These are phyloP conservation scores for Botrytis squamosa DNA, from an alignment of 2,329 filamentous ascomycete genomes.

Conservation along the genomic window DNA sequence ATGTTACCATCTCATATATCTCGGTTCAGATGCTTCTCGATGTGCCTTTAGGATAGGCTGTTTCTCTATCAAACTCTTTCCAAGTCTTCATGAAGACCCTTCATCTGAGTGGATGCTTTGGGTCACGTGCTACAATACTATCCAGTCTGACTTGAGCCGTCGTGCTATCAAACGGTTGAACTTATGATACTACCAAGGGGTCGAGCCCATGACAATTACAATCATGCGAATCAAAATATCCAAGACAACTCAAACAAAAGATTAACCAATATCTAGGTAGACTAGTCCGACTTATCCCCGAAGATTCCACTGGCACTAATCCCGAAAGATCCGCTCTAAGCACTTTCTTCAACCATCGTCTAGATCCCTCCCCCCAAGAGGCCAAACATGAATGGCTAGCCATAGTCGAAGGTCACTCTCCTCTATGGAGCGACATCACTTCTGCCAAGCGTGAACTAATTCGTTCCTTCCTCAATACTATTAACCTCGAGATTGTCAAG, in stretches of 20 bases:
- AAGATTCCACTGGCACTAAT: constrained; percentile 46
- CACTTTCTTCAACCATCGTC: constrained; percentile 81
- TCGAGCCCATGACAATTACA: background rate
- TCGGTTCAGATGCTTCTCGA: background rate
- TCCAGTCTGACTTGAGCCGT: background rate
- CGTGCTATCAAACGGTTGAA: background rate
- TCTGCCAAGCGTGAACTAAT: constrained; percentile 75
- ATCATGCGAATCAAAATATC: background rate
- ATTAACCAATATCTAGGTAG: constrained; percentile 55
- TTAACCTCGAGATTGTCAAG: constrained; percentile 78
- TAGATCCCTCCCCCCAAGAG: constrained; percentile 58
- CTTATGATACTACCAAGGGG: background rate
- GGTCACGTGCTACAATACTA: background rate
- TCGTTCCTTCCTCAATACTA: constrained; percentile 71
- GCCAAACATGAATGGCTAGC: constrained; percentile 82
- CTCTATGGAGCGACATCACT: constrained; percentile 69
- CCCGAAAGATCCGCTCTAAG: constrained; percentile 74
- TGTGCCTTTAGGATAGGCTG: background rate
- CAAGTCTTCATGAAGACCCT: background rate
- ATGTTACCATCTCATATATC: constrained; percentile 38
- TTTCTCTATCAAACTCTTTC: background rate
- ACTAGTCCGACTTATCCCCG: constrained; percentile 85
- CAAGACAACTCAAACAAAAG: background rate
- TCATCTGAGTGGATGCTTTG: background rate
- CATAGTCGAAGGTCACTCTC: constrained; percentile 74